These are phyloP conservation scores for Balakata baccata DNA, from an alignment of 345 rosid genomes.

Conservation along the genomic window DNA sequence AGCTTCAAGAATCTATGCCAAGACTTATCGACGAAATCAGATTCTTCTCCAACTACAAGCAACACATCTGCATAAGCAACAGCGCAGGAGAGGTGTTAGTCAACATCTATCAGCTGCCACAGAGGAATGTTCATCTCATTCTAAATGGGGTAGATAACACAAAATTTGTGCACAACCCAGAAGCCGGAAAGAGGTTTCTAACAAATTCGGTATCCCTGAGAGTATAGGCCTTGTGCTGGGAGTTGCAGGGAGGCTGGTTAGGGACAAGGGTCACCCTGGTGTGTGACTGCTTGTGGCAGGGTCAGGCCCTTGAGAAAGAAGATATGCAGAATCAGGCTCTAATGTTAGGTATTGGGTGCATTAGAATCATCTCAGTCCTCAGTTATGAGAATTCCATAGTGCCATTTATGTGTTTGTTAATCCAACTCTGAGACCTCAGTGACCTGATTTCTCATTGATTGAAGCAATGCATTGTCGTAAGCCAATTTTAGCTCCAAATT, in stretches of 20 bases:
- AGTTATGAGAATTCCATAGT: conserved; percentile 57
- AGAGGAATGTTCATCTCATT: conserved; percentile 56
- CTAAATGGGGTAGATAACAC: conserved; percentile 69
- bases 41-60: conserved; percentile 57
- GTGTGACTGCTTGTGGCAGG: conserved; percentile 62
- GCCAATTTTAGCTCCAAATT: conserved; percentile 60
- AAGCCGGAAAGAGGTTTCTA: conserved; percentile 39
- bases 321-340: conserved; percentile 51
- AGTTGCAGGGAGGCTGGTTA: conserved; percentile 71
- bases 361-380: conserved; percentile 43
- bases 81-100: conserved; percentile 57
- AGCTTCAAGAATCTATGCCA: conserved; percentile 61
- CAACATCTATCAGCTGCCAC: conserved; percentile 57
- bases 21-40: conserved; percentile 52
- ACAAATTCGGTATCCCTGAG: conserved; percentile 38
- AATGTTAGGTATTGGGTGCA: conserved; percentile 56
- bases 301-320: conserved; percentile 66
- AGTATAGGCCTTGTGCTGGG: conserved; percentile 52
- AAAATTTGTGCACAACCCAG: conserved; percentile 39
- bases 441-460: conserved; percentile 59
- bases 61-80: conserved; percentile 64
- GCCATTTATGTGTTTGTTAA: conserved; percentile 67
- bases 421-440: conserved; percentile 70
- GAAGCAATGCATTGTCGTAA: conserved; percentile 79
- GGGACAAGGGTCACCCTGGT: conserved; percentile 70